These are phyloP conservation scores for Alternaria gaisen DNA, from an alignment of 2,329 filamentous ascomycete genomes.

Conservation along the genomic window DNA sequence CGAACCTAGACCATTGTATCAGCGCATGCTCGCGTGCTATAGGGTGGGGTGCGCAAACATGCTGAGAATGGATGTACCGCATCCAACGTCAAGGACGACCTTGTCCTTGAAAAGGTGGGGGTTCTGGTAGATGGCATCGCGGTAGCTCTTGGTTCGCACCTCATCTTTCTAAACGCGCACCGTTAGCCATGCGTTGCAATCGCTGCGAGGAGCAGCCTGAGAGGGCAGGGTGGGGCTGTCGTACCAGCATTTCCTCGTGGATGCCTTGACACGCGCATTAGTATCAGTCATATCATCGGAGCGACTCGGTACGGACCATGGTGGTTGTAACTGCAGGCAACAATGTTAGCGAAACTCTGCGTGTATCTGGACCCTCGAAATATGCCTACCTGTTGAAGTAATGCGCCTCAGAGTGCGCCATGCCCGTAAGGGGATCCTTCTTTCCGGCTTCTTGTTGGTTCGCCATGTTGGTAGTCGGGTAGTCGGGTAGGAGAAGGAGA, in stretches of 20 bases:
- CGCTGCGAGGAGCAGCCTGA: conserved; percentile 9
- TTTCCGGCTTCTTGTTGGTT: conserved; percentile 37
- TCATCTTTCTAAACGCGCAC: conserved; percentile 81
- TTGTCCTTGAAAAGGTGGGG: conserved; percentile 92
- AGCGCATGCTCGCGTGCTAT: conserved; percentile 29
- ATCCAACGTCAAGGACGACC: conserved; percentile 95
- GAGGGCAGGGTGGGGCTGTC: conserved; percentile 50
- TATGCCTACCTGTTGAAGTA: conserved; percentile 91
- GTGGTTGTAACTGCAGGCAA: conserved; percentile 83
- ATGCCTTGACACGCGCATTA: conserved; percentile 71
- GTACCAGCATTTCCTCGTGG: conserved; percentile 97
- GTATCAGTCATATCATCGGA: conserved; percentile 45
- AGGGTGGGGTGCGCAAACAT: conserved; percentile 72
- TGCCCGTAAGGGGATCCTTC: conserved; percentile 63
- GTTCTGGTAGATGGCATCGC: conserved; percentile 97
- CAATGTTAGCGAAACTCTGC: conserved; percentile 49
- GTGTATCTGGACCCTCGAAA: conserved; percentile 29
- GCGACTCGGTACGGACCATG: conserved; percentile 73
- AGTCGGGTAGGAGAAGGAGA: conserved; percentile 4
- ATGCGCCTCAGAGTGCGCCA: conserved; percentile 96
- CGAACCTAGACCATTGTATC: conserved; percentile 74
- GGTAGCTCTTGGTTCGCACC: conserved; percentile 94
- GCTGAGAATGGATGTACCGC: conserved; percentile 96
- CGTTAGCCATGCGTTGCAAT: conserved; percentile 20
- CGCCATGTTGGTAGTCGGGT: conserved; percentile 31